phyloP scores from a whole-genome alignment of 495 filamentous ascomycete species.

The Talaromyces proteolyticus region DNA sequence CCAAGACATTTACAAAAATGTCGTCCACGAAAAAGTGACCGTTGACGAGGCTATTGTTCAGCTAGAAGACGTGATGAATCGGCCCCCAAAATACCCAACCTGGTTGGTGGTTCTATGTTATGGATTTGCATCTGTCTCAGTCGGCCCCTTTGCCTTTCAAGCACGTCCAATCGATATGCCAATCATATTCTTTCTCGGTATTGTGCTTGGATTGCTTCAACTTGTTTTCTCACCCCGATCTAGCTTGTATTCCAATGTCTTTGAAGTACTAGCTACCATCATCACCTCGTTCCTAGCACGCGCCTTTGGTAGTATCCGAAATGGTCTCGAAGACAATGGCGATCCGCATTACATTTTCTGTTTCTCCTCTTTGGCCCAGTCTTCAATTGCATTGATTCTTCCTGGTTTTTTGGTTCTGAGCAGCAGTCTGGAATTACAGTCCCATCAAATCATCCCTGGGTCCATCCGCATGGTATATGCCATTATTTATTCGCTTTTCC shows the following conservation, averaged over 20 bases:
- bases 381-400: conserved; percentile 85
- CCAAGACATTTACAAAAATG: conserved; percentile 89
- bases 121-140: conserved; percentile 69
- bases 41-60: conserved; percentile 76
- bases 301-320: conserved; percentile 70
- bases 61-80: conserved; percentile 61
- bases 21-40: conserved; percentile 80
- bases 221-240: conserved; percentile 73
- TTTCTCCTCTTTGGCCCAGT: conserved; percentile 87
- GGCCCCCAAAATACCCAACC: conserved; percentile 57
- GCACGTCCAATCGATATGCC: conserved; percentile 84
- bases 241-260: conserved; percentile 77
- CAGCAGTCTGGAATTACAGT: conserved; percentile 83
- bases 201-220: conserved; percentile 74
- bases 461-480: conserved; percentile 94
- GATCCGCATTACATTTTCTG: conserved; percentile 65
- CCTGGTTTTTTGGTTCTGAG: conserved; percentile 84
- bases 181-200: conserved; percentile 78
- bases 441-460: conserved; percentile 78
- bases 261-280: conserved; percentile 82
- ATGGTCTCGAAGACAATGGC: conserved; percentile 27
- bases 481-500: conserved; percentile 89
- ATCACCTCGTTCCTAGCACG: conserved; percentile 83
- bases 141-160: conserved; percentile 84
- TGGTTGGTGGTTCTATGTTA: conserved; percentile 76